Base-by-base conservation (phyloP, 108 stramenopile species). In the Craspedostauros australis region DNA sequence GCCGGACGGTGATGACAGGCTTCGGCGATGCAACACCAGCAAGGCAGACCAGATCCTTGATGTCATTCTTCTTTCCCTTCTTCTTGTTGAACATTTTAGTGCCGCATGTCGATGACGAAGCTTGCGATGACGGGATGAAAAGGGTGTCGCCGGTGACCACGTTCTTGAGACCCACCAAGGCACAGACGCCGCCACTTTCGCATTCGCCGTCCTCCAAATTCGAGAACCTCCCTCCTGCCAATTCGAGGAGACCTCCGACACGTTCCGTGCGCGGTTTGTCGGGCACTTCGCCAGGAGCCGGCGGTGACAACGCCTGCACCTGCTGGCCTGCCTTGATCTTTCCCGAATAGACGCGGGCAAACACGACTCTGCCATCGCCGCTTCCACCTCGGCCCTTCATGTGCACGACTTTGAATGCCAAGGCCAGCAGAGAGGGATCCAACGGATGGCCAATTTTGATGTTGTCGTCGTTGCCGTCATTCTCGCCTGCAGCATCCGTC, bases 331-430 rank as follows among this genome's bases (percentile, higher is more conserved):
- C 75, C 38, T 55, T 57, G 1, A 93, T 56, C 23, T 70, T 62
- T 19, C 92, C 92, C 21, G 84, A 86, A 55, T 89, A 94, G 3
- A 94, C 79, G 12, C 92, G 79, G 6, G 82, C 86, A 77, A 94
- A 94, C 9, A 89, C 92, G 18, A 94, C 86, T 11, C 91, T 63
- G 20, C 92, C 85, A 51, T 94, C 92, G 12, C 92, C 92, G 44
- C 83, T 83, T 18, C 92, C 92, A 30, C 89, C 89, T 36, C 84
- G 61, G 5, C 86, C 84, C 57, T 88, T 88, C 84, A 94, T 86
- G 43, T 94, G 92, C 30, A 90, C 66, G 3, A 94, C 92, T 64
- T 94, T 94, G 68, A 94, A 94, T 5, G 86, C 92, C 15, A 88
- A 61, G 5, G 92, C 92, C 12, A 94, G 56, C 2, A 84, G 66